Evolutionary conservation across 768 basidiomycete genomes (phyloP), one percentile per base, ranked within the genome.

Genomic region (Tylopilus plumbeoviolaceoides): DNA sequence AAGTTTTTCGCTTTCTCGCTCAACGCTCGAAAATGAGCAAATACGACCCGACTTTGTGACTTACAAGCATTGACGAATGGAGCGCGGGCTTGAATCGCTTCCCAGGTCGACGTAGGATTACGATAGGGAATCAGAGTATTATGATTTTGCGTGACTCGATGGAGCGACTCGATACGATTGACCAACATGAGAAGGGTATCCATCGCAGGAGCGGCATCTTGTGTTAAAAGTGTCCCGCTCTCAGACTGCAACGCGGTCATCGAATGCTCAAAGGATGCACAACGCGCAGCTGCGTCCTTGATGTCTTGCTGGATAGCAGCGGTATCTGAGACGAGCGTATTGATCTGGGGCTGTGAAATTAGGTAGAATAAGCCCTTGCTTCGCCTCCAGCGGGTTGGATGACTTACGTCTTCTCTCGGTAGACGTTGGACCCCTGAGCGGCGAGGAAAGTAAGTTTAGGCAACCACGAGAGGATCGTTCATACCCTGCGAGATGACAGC

Each of bases 271-370:
- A 59, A 30, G 20, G 30, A 55, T 25, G 30, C 5, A 30, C 53
- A 46, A 15, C 42, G 46, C 11, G 18, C 35, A 15, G 23, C 27
- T 36, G 51, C 51, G 9, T 50, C 45, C 8, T 33, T 18, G 14
- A 59, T 45, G 28, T 59, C 58, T 7, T 44, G 30, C 6, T 58
- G 56, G 30, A 58, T 58, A 1, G 15, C 17, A 10, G 44, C 18
- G 18, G 41, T 50, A 15, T 50, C 14, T 7, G 47, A 47, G 23
- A 53, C 20, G 11, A 58, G n/a, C n/a, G n/a, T n/a, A n/a, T n/a
- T n/a, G n/a, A n/a, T n/a, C n/a, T n/a, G n/a, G n/a, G n/a, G n/a
- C n/a, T n/a, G n/a, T n/a, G n/a, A n/a, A n/a, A n/a, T n/a, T n/a
- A n/a, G n/a, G n/a, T n/a, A n/a, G n/a, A 30, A 8, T 15, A 11